A percentile compares a stretch with the other conserved stretches of the same genome.
Evolutionary conservation across 257 asterid species (phyloP).

Genomic region (Nicotiana tabacum): DNA sequence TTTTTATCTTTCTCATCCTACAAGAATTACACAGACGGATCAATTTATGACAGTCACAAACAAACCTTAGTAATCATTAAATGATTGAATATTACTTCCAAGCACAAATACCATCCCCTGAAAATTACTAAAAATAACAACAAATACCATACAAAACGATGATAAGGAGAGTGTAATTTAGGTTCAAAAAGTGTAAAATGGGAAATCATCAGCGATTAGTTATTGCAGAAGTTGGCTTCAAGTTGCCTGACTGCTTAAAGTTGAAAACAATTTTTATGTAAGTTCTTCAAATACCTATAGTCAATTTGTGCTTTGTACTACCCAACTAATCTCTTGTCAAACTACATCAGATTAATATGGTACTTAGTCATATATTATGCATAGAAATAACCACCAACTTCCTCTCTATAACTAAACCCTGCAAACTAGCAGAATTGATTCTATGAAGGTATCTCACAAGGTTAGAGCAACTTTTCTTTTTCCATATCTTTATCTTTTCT

Average conservation of each 20-base stretch:
- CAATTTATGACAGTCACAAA: slow-evolving; percentile 6
- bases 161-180: not conserved
- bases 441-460: not conserved
- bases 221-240: slow-evolving; percentile 1
- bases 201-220: not conserved
- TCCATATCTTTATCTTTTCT: not conserved
- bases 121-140: not conserved
- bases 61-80: not conserved
- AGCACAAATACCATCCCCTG: not conserved
- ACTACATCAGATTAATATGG: not conserved
- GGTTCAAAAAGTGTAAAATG: not conserved
- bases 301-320: not conserved
- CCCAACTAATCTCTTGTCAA: not conserved
- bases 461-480: not conserved
- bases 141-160: not conserved
- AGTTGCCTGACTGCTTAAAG: not conserved
- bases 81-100: not conserved
- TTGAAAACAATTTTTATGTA: not conserved
- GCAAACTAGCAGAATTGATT: not conserved
- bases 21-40: slow-evolving; percentile 17
- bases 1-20: slow-evolving; percentile 74
- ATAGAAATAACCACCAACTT: not conserved
- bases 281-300: not conserved
- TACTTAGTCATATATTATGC: not conserved
- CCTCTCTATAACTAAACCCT: not conserved